Evolutionary conservation across 371 early-diverging fungal species (phyloP), one percentile per base, ranked within the genome.

Genomic region (Rhizomucor pusillus): DNA sequence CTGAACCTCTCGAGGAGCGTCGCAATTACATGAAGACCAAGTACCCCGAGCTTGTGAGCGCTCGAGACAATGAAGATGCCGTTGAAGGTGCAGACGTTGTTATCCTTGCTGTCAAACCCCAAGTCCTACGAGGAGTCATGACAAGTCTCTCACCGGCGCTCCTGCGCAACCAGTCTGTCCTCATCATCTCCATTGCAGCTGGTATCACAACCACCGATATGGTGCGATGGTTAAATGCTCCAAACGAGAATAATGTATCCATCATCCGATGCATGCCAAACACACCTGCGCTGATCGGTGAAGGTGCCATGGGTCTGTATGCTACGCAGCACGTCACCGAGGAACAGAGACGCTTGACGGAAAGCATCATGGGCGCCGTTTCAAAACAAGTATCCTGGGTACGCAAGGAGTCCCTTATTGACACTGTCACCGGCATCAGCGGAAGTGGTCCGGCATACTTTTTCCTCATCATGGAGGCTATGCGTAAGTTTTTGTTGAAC

Each of bases 401-500:
- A 12, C 81, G 86, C 13, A 59, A 75, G 3, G 93, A 96, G 61
- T 52, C 69, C 0, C 76, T 85, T 49, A 82, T 96, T 47, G 95
- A 96, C 66, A 84, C 92, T 1, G 94, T 94, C 24, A 94, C 94
- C 2, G 94, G 88, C 5, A 73, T 95, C 43, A 88, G 90, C 47
- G 96, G 94, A 43, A 82, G 79, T 36, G 97, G 94, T 5, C 97
- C 97, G 6, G 97, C 97, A 13, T 96, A 94, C 72, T 94, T 93
- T 69, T 96, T 94, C 75, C 75, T 92, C 60, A 75, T 94, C 62
- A 84, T 92, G 72, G 95, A 97, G 72, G 88, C 89, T 5, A 87
- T 97, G 84, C 69, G 75, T 75, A 65, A 71, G 67, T 65, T 11
- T 19, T 22, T 49, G 24, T n/a, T 36, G 5, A n/a, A 36, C 20